Base-by-base conservation (phyloP, 495 filamentous ascomycete genomes). In the Daldinia grandis region DNA sequence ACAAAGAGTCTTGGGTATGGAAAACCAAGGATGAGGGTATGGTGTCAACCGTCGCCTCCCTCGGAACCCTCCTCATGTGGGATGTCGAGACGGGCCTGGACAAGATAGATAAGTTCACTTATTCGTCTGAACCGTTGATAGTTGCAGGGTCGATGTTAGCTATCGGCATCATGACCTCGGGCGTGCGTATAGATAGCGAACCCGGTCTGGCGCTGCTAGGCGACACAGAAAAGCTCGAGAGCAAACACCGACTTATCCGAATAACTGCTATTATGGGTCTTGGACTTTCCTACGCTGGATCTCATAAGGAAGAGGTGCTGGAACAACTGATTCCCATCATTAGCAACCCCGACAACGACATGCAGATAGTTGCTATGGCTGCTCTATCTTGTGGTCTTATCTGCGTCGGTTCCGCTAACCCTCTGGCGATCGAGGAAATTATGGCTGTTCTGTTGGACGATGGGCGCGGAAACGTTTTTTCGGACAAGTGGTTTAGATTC, bases 1-100 rank as follows among this genome's bases (percentile, higher is more conserved):
- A 93, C 66, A 94, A 95, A 82, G 89, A 90, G 38, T 91, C 90
- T 66, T 99, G 96, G 96, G 92, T 98, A 3, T 98, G 93, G 92
- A 99, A 98, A 82, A 98, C 96, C 10, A 98, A 98, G 80, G 94
- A 97, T 37, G 94, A 97, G 70, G 94, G 94, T 70, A 96, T 96
- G 95, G 86, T 97, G 80, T 97, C 95, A 19, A 97, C 95, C 4
- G 91, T 95, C 15, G 95, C 95, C 7, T 98, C 95, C 2, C 79
- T 97, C 62, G 95, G 95, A 63, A 93, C 94, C 78, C 83, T 99
- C 25, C 81, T 95, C 60, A 88, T 94, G 74, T 95, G 95, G 89
- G 96, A 98, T 75, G 89, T 97, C 61, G 94, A 97, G 66, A 87
- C 82, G 62, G 96, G 94, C 17, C 81, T 99, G 58, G 92, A 95